Evolutionary conservation across 106 monocot species (phyloP), one percentile per base, ranked within the genome.

Genomic region (Dendrobium nobile): DNA sequence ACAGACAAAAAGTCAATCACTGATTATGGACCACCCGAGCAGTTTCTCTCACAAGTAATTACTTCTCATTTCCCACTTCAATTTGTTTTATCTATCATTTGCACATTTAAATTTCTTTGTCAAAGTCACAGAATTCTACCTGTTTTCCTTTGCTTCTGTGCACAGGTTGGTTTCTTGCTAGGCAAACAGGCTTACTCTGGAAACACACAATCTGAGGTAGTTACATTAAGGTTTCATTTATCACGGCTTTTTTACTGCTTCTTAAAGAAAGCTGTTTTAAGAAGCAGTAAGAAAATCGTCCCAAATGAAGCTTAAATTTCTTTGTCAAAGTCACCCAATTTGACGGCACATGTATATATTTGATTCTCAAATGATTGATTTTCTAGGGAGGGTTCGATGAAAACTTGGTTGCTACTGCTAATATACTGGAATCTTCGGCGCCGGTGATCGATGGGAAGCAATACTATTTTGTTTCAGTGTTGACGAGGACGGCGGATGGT

Each of bases 401-500:
- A 18, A 87, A 88, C 47, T 89, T 78, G 10, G 97, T 98, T n/a
- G 94, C 97, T 22, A 84, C 92, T 0, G 97, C 97, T 1, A 98
- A 98, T 85, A 78, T 98, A 31, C 67, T 98, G 79, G 97, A 98
- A 54, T 59, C 85, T 27, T 67, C 84, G 4, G 84, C 87, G 0
- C 74, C 89, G 33, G 79, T 82, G 51, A 76, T 91, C 0, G 85
- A 26, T 5, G 92, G 94, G 2, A 98, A 90, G 79, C 77, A 89
- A 5, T 98, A 98, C 87, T 98, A 94, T 89, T 80, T 19, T 85
- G 41, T 98, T 72, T 56, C 92, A 4, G 86, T 98, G 7, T 78
- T 98, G 47, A 98, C 97, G 4, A 94, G 97, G 91, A 98, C 97
- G n/a, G 97, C 97, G 27, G 97, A 98, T 28, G 94, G 92, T 24